Evolutionary conservation across 768 basidiomycete genomes (phyloP), one percentile per base, ranked within the genome.

Genomic region (Trametes cinnabarina): DNA sequence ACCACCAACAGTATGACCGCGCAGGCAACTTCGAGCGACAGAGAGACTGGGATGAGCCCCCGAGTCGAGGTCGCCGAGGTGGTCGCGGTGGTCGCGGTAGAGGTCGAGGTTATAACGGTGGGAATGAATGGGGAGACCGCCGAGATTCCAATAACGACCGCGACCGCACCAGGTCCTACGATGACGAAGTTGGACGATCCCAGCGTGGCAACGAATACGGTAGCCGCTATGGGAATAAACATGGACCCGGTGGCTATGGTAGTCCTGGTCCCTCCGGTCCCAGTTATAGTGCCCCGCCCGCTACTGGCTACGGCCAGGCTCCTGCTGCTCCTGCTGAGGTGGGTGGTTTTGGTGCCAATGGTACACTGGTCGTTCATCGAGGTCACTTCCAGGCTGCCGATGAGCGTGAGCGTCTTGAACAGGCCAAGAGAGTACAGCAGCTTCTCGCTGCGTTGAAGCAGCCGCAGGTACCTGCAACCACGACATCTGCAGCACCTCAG

Each of bases 361-460:
- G 35, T 15, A n/a, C 19, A 34, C 43, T 7, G 43, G 39, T 34
- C 4, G 37, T 39, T 25, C 25, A 23, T 50, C 63, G 58, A 43
- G 32, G 41, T 26, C 43, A 28, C 20, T 47, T 32, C 40, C 60
- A 85, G 82, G 74, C 79, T 39, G 71, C 75, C 11, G 90, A 94
- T 57, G 91, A 94, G 48, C 60, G 60, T 15, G 60, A 61, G 17
- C 87, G 92, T 12, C 76, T 95, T 19, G 93, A 95, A 66, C 90
- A 94, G 77, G 92, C 92, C 8, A 83, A 86, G 54, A 88, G 83
- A 71, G 91, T 94, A 9, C 92, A 94, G 68, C 89, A 84, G 80
- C 75, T 92, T 17, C 74, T 93, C 23, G 91, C 90, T 4, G 91
- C 91, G 12, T 73, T 92, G 44, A 92, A 93, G 66, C 87, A 88